Evolutionary conservation across 192 early-diverging fungal species (phyloP).

Genomic region (Backusella parvicylindrica): DNA sequence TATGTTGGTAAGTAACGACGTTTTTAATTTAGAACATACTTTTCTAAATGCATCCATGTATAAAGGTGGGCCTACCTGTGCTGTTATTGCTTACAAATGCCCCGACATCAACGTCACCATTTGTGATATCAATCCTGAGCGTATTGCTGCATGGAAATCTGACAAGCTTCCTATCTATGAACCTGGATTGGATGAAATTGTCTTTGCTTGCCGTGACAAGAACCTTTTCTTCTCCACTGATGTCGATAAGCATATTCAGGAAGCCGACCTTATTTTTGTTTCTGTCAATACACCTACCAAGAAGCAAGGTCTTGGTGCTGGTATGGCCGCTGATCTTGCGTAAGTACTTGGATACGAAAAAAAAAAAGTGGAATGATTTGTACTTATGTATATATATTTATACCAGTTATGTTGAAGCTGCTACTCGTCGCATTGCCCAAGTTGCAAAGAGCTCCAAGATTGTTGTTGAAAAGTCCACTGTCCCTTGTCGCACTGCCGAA

Average conservation of each 20-base stretch:
- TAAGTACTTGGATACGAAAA: slow-evolving; percentile 30
- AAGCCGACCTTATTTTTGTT: slow-evolving; percentile 87
- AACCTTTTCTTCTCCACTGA: slow-evolving; percentile 90
- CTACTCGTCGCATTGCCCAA: slow-evolving; percentile 78
- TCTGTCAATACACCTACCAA: slow-evolving; percentile 94
- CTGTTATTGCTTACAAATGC: slow-evolving; percentile 92
- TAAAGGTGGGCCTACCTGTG: slow-evolving; percentile 84
- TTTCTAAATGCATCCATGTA: neutral
- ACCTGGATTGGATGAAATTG: slow-evolving; percentile 85
- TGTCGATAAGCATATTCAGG: slow-evolving; percentile 70
- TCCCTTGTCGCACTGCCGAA: slow-evolving; percentile 88
- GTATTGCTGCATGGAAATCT: slow-evolving; percentile 90
- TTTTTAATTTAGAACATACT: no score
- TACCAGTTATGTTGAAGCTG: slow-evolving; percentile 71
- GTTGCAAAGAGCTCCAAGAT: slow-evolving; percentile 79
- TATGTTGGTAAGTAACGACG: slow-evolving; percentile 94
- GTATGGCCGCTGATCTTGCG: slow-evolving; percentile 79
- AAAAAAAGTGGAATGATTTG: neutral
- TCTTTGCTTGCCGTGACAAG: slow-evolving; percentile 62
- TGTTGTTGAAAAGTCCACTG: slow-evolving; percentile 93
- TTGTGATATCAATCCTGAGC: slow-evolving; percentile 73
- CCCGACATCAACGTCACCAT: slow-evolving; percentile 86
- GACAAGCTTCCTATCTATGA: slow-evolving; percentile 86
- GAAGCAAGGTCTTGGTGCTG: slow-evolving; percentile 71
- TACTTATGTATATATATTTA: neutral